Conservation (phyloP, 2,329 filamentous ascomycete species). For the Cladosporium velox region DNA sequence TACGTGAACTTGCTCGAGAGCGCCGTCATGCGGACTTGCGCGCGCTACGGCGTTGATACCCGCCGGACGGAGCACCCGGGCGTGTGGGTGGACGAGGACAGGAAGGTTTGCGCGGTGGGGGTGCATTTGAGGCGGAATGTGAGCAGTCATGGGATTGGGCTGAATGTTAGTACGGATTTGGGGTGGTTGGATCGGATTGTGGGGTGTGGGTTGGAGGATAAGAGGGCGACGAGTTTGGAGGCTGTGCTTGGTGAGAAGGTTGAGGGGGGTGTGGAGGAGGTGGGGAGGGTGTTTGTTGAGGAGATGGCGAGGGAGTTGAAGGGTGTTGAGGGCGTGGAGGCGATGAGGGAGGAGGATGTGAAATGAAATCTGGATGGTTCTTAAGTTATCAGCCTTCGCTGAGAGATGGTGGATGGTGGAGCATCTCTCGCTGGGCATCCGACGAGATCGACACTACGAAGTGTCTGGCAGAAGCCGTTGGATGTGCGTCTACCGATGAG, state of each 20-base stretch:
- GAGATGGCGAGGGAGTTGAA: slow-evolving; percentile 38
- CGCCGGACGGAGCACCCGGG: slow-evolving; percentile 75
- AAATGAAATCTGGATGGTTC: not conserved
- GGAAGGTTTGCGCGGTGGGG: slow-evolving; percentile 87
- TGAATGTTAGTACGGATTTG: slow-evolving; percentile 71
- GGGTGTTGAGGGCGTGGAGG: slow-evolving; percentile 30
- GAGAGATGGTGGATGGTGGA: not conserved
- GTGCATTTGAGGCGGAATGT: slow-evolving; percentile 87
- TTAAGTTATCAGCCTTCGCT: not conserved
- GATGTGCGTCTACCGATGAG: too few species aligned
- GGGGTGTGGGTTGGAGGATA: slow-evolving; percentile 84
- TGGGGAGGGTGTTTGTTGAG: slow-evolving; percentile 45
- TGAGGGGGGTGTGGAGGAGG: slow-evolving; percentile 40
- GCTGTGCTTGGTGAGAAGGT: slow-evolving; percentile 56
- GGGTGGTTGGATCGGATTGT: slow-evolving; percentile 73
- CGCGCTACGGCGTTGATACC: slow-evolving; percentile 60
- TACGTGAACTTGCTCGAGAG: slow-evolving; percentile 81
- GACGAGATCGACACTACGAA: not conserved
- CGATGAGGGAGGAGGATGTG: slow-evolving; percentile 25
- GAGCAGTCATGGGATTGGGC: slow-evolving; percentile 78
- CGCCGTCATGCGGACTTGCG: slow-evolving; percentile 68
- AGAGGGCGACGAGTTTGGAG: slow-evolving; percentile 73
- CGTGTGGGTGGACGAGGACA: slow-evolving; percentile 64
- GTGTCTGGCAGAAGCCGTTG: too few species aligned
- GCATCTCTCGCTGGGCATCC: not conserved